phyloP scores from a whole-genome alignment of 2,329 filamentous ascomycete species.

The Fusarium paranaense region DNA sequence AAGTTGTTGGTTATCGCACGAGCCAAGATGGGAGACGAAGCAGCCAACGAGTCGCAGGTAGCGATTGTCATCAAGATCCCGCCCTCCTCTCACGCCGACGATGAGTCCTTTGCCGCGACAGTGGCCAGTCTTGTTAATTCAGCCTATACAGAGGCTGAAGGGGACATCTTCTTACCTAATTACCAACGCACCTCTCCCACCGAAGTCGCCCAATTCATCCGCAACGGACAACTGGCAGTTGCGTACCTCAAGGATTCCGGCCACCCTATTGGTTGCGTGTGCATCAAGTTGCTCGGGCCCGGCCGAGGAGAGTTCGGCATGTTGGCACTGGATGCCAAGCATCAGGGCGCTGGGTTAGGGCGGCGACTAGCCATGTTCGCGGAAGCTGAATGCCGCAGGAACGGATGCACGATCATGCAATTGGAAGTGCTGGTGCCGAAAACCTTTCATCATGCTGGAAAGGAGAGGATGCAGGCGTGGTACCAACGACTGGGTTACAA shows the following conservation, averaged over 20 bases:
- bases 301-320: conserved; percentile 44
- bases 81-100: conserved; percentile 19
- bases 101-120: conserved; percentile 21
- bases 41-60: background rate
- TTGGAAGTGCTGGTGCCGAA: conserved; percentile 46
- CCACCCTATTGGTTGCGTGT: conserved; percentile 43
- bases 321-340: conserved; percentile 40
- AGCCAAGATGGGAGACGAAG: background rate
- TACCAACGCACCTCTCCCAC: conserved; percentile 41
- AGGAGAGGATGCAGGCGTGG: conserved; percentile 44
- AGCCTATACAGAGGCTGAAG: conserved; percentile 42
- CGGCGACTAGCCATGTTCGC: conserved; percentile 43
- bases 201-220: conserved; percentile 40
- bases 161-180: conserved; percentile 41
- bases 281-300: conserved; percentile 36
- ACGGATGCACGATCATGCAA: conserved; percentile 45
- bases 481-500: conserved; percentile 46
- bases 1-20: background rate
- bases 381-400: conserved; percentile 41
- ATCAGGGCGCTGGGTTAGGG: conserved; percentile 43
- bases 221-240: conserved; percentile 40
- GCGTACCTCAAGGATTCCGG: conserved; percentile 20
- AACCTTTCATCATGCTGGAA: conserved; percentile 42
- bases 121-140: conserved; percentile 44
- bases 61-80: conserved; percentile 39